These are phyloP conservation scores for Candida neerlandica DNA, from an alignment of 1,139 yeast genomes.

Conservation along the genomic window DNA sequence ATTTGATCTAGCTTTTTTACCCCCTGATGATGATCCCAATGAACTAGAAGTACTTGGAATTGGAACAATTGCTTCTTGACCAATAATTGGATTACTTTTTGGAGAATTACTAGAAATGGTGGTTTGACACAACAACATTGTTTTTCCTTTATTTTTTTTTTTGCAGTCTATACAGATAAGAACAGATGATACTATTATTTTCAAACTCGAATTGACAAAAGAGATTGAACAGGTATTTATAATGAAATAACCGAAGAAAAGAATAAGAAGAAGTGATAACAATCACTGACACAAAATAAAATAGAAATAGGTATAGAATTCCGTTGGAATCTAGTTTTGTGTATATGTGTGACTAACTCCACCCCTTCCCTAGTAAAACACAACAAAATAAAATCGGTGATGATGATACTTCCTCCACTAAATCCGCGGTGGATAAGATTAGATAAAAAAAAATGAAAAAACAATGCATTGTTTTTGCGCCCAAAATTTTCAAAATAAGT, in stretches of 20 bases:
- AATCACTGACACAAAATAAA: not conserved
- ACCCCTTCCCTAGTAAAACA: too few species aligned
- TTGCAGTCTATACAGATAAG: not conserved
- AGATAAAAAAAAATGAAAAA: not conserved
- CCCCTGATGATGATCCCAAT: slow-evolving; percentile 1
- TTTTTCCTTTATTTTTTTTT: not conserved
- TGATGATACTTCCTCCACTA: too few species aligned
- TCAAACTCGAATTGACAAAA: not conserved
- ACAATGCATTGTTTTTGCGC: not conserved
- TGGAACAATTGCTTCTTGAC: slow-evolving; percentile 1
- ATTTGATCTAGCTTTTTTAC: slow-evolving; percentile 7
- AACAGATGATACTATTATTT: too few species aligned
- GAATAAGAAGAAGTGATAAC: not conserved
- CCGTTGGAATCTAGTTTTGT: not conserved
- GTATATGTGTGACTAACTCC: too few species aligned
- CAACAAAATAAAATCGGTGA: too few species aligned
- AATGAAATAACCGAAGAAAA: not conserved
- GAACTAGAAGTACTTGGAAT: slow-evolving; percentile 2
- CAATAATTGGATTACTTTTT: not conserved
- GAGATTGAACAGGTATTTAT: not conserved
- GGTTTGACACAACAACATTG: slow-evolving; percentile 3
- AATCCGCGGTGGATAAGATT: not conserved
- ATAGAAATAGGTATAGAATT: not conserved
- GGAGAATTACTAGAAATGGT: not conserved
- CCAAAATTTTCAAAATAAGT: not conserved